These are phyloP conservation scores for Leishmania mexicana DNA, from an alignment of 208 protist species.

Conservation along the genomic window DNA sequence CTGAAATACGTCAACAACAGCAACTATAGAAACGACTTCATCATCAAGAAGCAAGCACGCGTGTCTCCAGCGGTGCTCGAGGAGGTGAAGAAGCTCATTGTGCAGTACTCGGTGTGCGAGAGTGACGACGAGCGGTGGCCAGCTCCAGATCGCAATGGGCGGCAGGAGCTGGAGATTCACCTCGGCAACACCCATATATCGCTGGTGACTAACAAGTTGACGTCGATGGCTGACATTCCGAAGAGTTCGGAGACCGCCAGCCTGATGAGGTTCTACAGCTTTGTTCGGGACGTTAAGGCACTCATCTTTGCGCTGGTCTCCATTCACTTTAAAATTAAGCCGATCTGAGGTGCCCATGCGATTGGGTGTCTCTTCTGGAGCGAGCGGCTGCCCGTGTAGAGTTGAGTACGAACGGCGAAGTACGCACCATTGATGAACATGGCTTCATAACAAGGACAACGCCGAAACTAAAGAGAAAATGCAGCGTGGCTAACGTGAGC, in stretches of 20 bases:
- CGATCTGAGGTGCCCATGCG: constrained; percentile 25
- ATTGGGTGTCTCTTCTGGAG: background rate
- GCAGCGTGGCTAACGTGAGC: background rate
- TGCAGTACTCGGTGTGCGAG: constrained; percentile 64
- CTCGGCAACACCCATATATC: constrained; percentile 89
- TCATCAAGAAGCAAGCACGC: constrained; percentile 86
- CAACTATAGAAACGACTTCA: constrained; percentile 89
- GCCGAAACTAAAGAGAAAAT: background rate
- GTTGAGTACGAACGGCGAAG: background rate
- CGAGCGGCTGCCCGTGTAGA: background rate
- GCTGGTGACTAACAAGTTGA: constrained; percentile 89
- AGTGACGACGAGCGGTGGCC: constrained; percentile 86
- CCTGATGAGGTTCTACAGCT: constrained; percentile 78
- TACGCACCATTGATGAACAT: background rate
- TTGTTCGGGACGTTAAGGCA: constrained; percentile 80
- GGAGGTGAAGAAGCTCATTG: constrained; percentile 74
- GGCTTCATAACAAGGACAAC: background rate
- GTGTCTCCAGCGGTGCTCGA: constrained; percentile 76
- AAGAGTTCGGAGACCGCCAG: constrained; percentile 44
- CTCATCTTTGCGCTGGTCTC: constrained; percentile 83
- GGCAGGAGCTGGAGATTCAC: constrained; percentile 88
- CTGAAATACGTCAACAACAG: constrained; percentile 91
- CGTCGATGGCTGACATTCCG: constrained; percentile 76
- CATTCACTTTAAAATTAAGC: constrained; percentile 90
- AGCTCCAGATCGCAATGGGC: constrained; percentile 81